Conservation (phyloP, 2,329 filamentous ascomycete species). For the Aspergillus fumigatus region DNA sequence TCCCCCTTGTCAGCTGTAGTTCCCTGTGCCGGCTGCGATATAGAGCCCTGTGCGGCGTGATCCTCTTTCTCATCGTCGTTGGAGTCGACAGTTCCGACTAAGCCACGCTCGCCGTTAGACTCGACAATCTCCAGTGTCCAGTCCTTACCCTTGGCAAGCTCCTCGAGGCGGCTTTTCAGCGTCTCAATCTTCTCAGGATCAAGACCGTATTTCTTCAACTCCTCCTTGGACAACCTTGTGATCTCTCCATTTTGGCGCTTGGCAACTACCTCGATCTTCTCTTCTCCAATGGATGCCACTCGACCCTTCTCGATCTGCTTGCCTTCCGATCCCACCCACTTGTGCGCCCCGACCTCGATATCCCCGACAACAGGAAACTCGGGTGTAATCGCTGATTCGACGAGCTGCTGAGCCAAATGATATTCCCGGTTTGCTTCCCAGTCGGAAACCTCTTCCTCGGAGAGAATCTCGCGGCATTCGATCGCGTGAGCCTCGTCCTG, state of each 20-base stretch:
- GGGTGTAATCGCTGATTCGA: constrained; percentile 22
- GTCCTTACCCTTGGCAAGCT: constrained; percentile 63
- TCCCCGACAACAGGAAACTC: constrained; percentile 50
- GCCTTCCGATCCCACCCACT: constrained; percentile 52
- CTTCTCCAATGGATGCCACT: constrained; percentile 49
- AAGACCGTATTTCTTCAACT: constrained; percentile 65
- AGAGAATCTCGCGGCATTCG: constrained; percentile 67
- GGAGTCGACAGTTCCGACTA: constrained; percentile 64
- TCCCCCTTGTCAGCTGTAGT: background rate
- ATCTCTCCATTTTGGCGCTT: constrained; percentile 59
- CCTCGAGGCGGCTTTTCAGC: constrained; percentile 63
- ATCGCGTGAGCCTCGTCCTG: constrained; percentile 73
- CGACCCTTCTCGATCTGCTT: constrained; percentile 54
- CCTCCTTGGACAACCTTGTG: constrained; percentile 58
- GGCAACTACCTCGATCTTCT: constrained; percentile 47
- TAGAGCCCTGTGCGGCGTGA: constrained; percentile 6
- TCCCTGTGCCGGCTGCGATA: constrained; percentile 7
- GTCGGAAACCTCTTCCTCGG: constrained; percentile 49
- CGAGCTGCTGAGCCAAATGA: constrained; percentile 28
- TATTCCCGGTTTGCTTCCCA: constrained; percentile 42
- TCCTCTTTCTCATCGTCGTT: constrained; percentile 48
- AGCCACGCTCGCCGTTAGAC: constrained; percentile 59
- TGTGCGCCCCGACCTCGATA: constrained; percentile 55
- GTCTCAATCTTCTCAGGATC: constrained; percentile 64
- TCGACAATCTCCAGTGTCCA: constrained; percentile 83